Evolutionary conservation across 139 green algal genomes (phyloP), one percentile per base, ranked within the genome.

Genomic region (Chlamydomonas schloesseri): DNA sequence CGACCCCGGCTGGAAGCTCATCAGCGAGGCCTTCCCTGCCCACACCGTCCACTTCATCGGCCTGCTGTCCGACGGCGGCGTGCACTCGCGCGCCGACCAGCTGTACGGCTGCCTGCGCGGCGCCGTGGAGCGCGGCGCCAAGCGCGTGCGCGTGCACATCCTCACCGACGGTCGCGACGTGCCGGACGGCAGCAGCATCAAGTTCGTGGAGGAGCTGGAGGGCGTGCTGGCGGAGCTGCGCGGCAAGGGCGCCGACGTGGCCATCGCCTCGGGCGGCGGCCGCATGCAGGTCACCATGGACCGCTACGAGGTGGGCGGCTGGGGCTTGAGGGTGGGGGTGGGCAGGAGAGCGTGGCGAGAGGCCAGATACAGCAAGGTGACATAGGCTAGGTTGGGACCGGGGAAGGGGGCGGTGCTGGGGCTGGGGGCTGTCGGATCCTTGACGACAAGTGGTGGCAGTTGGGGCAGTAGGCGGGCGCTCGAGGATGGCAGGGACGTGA

Each of bases 201-300:
- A 92, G 73, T 99, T 97, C 71, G 79, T 97, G 17, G 67, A 83
- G 42, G 71, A 95, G 78, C 91, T 99, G 84, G 92, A 97, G 88
- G 90, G 89, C 29, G 92, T 96, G 78, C 86, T 99, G 13, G 79
- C 84, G 72, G 77, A 88, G 21, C 71, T 78, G 33, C 37, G 87
- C 28, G 71, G 29, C 6, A 79, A 88, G 76, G 89, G 84, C 53
- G 71, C 80, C 71, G 97, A 99, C 86, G 95, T 92, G 24, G 92
- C 93, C 69, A 98, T 99, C 82, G 97, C 97, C 0, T 98, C 94
- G 13, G 97, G 97, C 36, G 97, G 97, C 47, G 97, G 97, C 9
- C 93, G 97, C 89, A 99, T 99, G 97, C 31, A 90, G 53, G 94
- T 99, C 42, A 99, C 96, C 73, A 99, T 99, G 97, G 97, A 99